Conservation (phyloP, 192 early-diverging fungal genomes). For the Haplosporangium gracile region DNA sequence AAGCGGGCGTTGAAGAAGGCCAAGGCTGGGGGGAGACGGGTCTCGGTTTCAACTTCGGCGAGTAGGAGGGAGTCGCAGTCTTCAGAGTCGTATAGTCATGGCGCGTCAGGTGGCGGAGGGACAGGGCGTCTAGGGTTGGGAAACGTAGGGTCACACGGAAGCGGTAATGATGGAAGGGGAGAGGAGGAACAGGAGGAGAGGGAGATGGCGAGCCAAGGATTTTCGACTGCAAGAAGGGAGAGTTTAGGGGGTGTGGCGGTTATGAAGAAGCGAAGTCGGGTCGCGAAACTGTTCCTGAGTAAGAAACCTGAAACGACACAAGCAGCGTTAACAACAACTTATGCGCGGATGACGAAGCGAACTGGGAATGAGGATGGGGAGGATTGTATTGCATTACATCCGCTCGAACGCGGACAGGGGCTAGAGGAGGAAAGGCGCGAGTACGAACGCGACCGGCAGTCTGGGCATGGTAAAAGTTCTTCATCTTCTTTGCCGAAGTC, state of each 20-base stretch:
- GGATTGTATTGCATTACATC: background rate
- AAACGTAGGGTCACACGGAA: background rate
- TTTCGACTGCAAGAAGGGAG: background rate
- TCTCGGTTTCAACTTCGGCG: background rate
- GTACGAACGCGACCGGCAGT: background rate
- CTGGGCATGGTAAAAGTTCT: background rate
- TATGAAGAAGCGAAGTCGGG: conserved; percentile 7
- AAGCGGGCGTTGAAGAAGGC: conserved; percentile 15
- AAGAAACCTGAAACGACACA: background rate
- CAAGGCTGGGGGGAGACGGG: background rate
- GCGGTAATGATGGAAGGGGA: background rate
- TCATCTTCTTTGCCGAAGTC: background rate
- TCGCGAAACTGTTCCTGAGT: conserved; percentile 4
- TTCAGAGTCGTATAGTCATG: background rate
- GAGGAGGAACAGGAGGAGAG: background rate
- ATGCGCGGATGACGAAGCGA: background rate
- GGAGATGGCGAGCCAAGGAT: background rate
- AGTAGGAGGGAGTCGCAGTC: background rate
- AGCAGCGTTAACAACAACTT: background rate
- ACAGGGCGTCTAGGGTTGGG: too few relatives aligned
- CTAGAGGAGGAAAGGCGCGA: background rate
- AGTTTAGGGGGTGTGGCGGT: background rate
- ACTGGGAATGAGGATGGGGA: background rate
- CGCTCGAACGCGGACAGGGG: conserved; percentile 2
- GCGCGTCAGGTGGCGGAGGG: too few relatives aligned